Evolutionary conservation across 2,329 filamentous ascomycete genomes (phyloP).

Genomic region (Scytalidium sp.): DNA sequence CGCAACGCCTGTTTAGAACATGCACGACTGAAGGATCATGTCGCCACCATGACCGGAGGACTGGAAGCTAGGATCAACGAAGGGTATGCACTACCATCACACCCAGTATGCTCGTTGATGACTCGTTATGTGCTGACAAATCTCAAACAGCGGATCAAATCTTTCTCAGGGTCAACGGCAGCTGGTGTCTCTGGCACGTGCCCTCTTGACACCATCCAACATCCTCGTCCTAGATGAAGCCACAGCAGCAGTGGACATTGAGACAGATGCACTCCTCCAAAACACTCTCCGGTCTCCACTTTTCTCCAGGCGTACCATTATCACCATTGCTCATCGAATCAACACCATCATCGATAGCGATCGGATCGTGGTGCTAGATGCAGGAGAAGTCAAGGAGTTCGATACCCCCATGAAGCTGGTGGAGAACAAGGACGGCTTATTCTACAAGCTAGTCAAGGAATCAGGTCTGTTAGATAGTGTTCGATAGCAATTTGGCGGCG

Average conservation of each 20-base stretch:
- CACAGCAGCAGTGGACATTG: conserved; percentile 71
- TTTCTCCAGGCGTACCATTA: conserved; percentile 92
- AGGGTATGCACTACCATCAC: conserved; percentile 62
- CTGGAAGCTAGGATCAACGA: conserved; percentile 89
- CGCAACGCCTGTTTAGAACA: conserved; percentile 60
- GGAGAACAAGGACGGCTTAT: conserved; percentile 66
- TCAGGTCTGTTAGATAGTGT: conserved; percentile 60
- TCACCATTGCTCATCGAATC: conserved; percentile 96
- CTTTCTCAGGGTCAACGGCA: conserved; percentile 94
- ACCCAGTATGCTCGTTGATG: not conserved
- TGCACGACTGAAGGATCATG: conserved; percentile 87
- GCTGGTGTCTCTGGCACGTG: conserved; percentile 88
- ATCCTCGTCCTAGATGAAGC: conserved; percentile 97
- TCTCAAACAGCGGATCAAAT: conserved; percentile 68
- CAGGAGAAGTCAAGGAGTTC: conserved; percentile 88
- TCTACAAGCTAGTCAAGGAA: conserved; percentile 89
- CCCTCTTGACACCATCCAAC: conserved; percentile 91
- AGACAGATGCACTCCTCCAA: conserved; percentile 67
- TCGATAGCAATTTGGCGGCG: conserved; percentile 1
- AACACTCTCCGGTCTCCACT: conserved; percentile 59
- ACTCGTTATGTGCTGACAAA: not conserved
- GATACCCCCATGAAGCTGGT: conserved; percentile 80
- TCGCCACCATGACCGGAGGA: conserved; percentile 81
- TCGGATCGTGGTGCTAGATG: conserved; percentile 89
- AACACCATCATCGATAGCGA: conserved; percentile 92